These are phyloP conservation scores for Penstemon davidsonii DNA, from an alignment of 257 asterid genomes.

Conservation along the genomic window DNA sequence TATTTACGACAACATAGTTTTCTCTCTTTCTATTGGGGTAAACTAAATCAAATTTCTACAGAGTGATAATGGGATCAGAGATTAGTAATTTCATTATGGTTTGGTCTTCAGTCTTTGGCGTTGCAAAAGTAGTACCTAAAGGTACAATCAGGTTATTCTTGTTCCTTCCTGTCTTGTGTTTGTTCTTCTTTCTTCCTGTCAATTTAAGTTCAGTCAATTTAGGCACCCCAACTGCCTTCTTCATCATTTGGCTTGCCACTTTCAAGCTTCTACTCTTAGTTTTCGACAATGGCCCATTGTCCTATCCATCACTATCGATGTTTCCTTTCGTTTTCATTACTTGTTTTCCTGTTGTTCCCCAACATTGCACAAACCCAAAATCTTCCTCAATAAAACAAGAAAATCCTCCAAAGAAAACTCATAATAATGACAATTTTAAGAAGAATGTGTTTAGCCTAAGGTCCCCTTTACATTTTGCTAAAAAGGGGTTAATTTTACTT, in stretches of 20 bases:
- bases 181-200: conserved; percentile 39
- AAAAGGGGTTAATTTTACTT: conserved; percentile 14
- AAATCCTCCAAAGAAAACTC: background rate
- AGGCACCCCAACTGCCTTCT: conserved; percentile 34
- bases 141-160: conserved; percentile 41
- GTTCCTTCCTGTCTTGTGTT: conserved; percentile 37
- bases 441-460: background rate
- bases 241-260: conserved; percentile 43
- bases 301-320: conserved; percentile 40
- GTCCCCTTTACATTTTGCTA: conserved; percentile 14
- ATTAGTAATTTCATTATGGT: conserved; percentile 36
- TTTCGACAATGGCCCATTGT: conserved; percentile 45
- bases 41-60: no score
- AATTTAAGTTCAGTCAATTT: conserved; percentile 32
- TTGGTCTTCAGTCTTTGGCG: conserved; percentile 27
- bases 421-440: background rate
- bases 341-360: conserved; percentile 35
- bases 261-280: conserved; percentile 51
- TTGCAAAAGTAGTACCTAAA: conserved; percentile 34
- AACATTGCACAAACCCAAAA: conserved; percentile 18
- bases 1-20: no score
- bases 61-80: conserved; percentile 36
- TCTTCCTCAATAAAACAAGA: background rate
- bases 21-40: no score
- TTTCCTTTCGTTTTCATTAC: conserved; percentile 30